Base-by-base conservation (phyloP, 2,329 filamentous ascomycete species). In the Fusarium coicis region DNA sequence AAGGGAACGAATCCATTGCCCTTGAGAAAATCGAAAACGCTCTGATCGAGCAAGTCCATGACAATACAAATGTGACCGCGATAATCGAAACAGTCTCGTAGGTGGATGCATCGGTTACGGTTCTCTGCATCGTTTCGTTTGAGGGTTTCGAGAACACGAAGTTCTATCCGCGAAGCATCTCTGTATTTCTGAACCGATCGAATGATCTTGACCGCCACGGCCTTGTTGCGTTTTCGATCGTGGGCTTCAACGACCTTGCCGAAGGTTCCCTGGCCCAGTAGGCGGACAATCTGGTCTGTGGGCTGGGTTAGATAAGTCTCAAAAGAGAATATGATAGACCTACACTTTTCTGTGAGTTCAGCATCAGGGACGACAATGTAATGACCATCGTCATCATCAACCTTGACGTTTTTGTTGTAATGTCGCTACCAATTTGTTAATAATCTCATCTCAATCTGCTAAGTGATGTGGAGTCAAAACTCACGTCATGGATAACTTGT, bases 1-100 rank as follows among this genome's bases (percentile, higher is more conserved):
- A 99, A 99, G 2, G 96, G 96, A 23, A 97, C 95, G 80, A 99
- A 99, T 73, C 90, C 89, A 80, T 98, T 98, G 79, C 92, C 92
- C 85, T 99, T 99, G 53, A 99, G 87, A 77, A 99, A 99, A 83
- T 99, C 96, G 81, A 99, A 99, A 58, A 99, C 96, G 78, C 96
- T 98, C 80, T 98, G 96, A 53, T 96, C 96, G 37, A 98, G 89
- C 7, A 92, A 83, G 73, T 92, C 90, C 89, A 91, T 92, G 61
- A 92, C 90, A 67, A 92, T 92, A 87, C 96, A 99, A 76, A 99
- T 98, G 80, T 99, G 96, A 64, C 97, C 96, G 53, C 95, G 90
- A 84, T 94, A 99, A 83, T 99, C 96, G 84, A 99, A 99, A 82
- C 95, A 98, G 79, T 99, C 96, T 44, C 95, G 91, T 44, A 99